Conservation (phyloP, 2,329 filamentous ascomycete species). For the Trichophaea hybrida region DNA sequence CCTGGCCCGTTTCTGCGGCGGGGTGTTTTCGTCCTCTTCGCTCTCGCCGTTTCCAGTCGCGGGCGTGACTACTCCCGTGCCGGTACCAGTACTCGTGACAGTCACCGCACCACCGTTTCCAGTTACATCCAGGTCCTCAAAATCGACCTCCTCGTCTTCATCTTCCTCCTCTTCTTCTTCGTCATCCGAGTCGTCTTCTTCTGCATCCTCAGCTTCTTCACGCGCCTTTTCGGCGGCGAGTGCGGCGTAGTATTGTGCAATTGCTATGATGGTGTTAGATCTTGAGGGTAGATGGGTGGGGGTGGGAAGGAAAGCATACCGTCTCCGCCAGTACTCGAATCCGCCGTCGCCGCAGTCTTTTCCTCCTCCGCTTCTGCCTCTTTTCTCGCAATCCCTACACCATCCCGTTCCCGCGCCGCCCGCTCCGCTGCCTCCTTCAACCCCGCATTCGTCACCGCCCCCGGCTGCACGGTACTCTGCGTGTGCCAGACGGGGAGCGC, state of each 20-base stretch:
- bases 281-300: background rate
- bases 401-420: slow-evolving; percentile 24
- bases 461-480: slow-evolving; percentile 35
- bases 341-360: slow-evolving; percentile 19
- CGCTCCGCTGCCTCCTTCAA: slow-evolving; percentile 26
- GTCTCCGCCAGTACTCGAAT: slow-evolving; percentile 9
- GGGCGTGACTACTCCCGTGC: slow-evolving; percentile 21
- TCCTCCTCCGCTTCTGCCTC: slow-evolving; percentile 20
- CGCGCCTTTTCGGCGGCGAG: slow-evolving; percentile 32
- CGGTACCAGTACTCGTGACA: background rate
- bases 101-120: background rate
- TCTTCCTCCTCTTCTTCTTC: slow-evolving; percentile 34
- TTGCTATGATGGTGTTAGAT: slow-evolving; percentile 24
- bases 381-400: slow-evolving; percentile 17
- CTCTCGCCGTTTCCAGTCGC: slow-evolving; percentile 22
- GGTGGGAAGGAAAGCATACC: background rate
- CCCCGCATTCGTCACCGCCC: slow-evolving; percentile 25
- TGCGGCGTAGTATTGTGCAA: slow-evolving; percentile 26
- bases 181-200: slow-evolving; percentile 33
- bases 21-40: background rate
- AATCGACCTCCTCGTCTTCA: slow-evolving; percentile 31
- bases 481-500: slow-evolving; percentile 41
- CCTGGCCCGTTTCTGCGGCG: background rate
- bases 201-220: slow-evolving; percentile 31
- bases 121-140: slow-evolving; percentile 32